Conservation (phyloP, 306 rosid genomes). For the Citrullus amarus region DNA sequence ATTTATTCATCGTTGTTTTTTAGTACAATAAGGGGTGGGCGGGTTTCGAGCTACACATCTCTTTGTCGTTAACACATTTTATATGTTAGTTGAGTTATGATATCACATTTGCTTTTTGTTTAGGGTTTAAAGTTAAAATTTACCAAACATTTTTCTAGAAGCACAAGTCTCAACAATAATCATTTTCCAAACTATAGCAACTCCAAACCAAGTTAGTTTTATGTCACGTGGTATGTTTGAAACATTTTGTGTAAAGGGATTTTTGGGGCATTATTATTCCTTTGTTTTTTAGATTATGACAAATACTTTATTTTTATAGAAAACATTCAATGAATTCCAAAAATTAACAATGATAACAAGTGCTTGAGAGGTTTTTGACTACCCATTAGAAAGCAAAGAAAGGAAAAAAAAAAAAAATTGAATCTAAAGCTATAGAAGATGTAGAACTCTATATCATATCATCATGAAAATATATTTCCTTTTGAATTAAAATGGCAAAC, state of each 20-base stretch:
- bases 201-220: neutral
- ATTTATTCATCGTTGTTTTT: too few relatives aligned
- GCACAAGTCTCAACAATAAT: too few relatives aligned
- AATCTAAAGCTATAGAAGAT: neutral
- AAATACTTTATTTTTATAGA: neutral
- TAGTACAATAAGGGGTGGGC: too few relatives aligned
- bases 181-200: too few relatives aligned
- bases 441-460: neutral
- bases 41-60: too few relatives aligned
- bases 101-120: too few relatives aligned
- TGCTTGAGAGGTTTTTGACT: neutral
- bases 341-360: neutral
- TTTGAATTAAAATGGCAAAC: constrained; percentile 1
- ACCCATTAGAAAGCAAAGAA: neutral
- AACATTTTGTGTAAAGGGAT: neutral
- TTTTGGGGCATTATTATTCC: neutral
- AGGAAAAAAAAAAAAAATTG: neutral
- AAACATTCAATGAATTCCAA: neutral
- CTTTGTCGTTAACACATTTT: too few relatives aligned
- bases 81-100: too few relatives aligned
- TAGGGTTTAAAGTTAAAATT: too few relatives aligned
- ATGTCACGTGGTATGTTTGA: neutral
- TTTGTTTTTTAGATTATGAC: neutral
- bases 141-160: too few relatives aligned
- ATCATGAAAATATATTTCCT: neutral